Conservation (phyloP, 371 early-diverging fungal genomes). For the Mucor irregularis region DNA sequence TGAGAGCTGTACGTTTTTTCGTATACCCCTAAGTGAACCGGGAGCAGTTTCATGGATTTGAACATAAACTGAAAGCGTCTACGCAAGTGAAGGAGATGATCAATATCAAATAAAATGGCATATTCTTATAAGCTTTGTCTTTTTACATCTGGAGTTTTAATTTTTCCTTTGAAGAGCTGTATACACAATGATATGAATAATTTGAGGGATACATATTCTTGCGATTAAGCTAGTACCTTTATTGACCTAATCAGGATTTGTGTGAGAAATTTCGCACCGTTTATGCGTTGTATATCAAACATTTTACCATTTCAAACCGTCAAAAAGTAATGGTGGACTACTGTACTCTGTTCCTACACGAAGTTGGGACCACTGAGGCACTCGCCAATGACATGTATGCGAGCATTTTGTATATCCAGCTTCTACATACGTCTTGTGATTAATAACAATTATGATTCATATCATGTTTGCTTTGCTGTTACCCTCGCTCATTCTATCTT, state of each 20-base stretch:
- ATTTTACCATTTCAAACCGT: slow-evolving; percentile 21
- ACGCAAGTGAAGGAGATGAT: not conserved
- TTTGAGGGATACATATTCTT: too few relatives aligned
- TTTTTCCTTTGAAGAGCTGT: slow-evolving; percentile 15
- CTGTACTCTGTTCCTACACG: slow-evolving; percentile 19
- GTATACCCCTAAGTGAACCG: slow-evolving; percentile 38
- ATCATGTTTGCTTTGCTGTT: too few relatives aligned
- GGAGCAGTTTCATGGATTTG: slow-evolving; percentile 53
- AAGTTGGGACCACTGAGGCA: slow-evolving; percentile 23
- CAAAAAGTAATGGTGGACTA: slow-evolving; percentile 18
- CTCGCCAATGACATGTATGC: slow-evolving; percentile 21
- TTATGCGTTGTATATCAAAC: not conserved
- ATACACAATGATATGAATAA: not conserved
- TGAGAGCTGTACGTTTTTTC: slow-evolving; percentile 50
- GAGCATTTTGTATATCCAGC: slow-evolving; percentile 18
- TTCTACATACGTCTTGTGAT: not conserved
- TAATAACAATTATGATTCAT: not conserved
- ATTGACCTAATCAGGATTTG: too few relatives aligned
- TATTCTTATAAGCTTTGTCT: too few relatives aligned
- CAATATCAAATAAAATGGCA: not conserved
- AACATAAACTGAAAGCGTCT: slow-evolving; percentile 53
- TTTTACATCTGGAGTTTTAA: slow-evolving; percentile 15
- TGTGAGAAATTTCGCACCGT: too few relatives aligned
- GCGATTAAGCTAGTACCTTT: too few relatives aligned
- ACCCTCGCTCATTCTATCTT: not conserved